Evolutionary conservation across 2,329 filamentous ascomycete species (phyloP).

Genomic region (Torrubiella hemipterigena): DNA sequence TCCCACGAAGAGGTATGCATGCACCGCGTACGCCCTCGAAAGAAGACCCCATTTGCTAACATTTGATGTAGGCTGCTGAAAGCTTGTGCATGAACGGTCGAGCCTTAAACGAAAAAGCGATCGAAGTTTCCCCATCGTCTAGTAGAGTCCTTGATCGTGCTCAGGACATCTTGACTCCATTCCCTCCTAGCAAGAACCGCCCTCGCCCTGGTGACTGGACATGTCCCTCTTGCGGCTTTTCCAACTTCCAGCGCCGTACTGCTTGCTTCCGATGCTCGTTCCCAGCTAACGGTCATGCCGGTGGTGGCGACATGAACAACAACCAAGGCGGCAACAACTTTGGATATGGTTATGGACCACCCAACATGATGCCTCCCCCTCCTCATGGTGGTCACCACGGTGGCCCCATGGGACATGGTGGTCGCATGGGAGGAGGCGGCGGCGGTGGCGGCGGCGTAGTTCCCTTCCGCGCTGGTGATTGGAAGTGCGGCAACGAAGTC

Average conservation of each 20-base stretch:
- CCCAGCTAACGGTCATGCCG: slow-evolving; percentile 72
- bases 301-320: slow-evolving; percentile 11
- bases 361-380: slow-evolving; percentile 67
- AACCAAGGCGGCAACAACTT: slow-evolving; percentile 44
- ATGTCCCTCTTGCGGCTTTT: slow-evolving; percentile 96
- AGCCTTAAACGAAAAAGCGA: slow-evolving; percentile 95
- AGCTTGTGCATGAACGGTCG: slow-evolving; percentile 98
- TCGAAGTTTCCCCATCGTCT: slow-evolving; percentile 96
- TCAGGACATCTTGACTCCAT: slow-evolving; percentile 89
- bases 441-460: slow-evolving; percentile 75
- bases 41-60: slow-evolving; percentile 1
- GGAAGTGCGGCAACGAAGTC: slow-evolving; percentile 96
- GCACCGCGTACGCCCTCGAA: not conserved
- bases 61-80: slow-evolving; percentile 66
- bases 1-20: slow-evolving; percentile 89
- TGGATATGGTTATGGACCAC: slow-evolving; percentile 53
- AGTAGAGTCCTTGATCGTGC: slow-evolving; percentile 91
- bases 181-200: slow-evolving; percentile 96
- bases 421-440: slow-evolving; percentile 70
- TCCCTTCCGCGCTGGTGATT: slow-evolving; percentile 95
- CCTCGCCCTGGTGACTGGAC: slow-evolving; percentile 97
- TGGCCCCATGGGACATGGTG: slow-evolving; percentile 41
- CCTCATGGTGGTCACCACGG: slow-evolving; percentile 59
- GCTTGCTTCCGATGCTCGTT: slow-evolving; percentile 99
- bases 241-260: slow-evolving; percentile 96